Evolutionary conservation across 2,329 filamentous ascomycete species (phyloP).

Genomic region (Penicillium corylophilum): DNA sequence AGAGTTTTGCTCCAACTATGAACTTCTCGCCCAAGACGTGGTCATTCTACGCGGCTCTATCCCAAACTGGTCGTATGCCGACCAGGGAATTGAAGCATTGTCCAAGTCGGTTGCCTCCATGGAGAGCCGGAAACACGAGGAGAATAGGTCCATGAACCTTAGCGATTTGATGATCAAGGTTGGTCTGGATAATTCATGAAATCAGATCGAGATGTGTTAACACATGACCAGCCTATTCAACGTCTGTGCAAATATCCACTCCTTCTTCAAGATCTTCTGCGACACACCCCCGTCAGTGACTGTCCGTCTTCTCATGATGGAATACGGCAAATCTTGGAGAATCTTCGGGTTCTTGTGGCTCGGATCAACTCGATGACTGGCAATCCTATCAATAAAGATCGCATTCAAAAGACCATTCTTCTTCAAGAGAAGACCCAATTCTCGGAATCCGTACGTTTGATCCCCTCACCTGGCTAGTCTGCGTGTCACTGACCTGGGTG

Average conservation of each 20-base stretch:
- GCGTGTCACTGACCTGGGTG: conserved; percentile 9
- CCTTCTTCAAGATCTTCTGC: conserved; percentile 78
- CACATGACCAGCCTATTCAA: conserved; percentile 72
- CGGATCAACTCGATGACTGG: conserved; percentile 84
- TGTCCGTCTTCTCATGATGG: conserved; percentile 80
- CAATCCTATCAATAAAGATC: conserved; percentile 66
- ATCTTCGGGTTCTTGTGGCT: conserved; percentile 70
- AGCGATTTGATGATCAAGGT: conserved; percentile 90
- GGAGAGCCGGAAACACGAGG: conserved; percentile 61
- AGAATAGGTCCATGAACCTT: conserved; percentile 75
- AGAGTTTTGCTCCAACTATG: conserved; percentile 87
- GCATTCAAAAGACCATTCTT: conserved; percentile 78
- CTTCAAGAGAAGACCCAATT: conserved; percentile 80
- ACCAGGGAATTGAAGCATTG: conserved; percentile 80
- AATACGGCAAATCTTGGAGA: conserved; percentile 69
- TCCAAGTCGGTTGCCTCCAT: conserved; percentile 71
- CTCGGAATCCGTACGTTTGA: conserved; percentile 61
- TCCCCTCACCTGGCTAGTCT: not conserved
- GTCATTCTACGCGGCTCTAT: conserved; percentile 66
- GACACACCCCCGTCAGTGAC: conserved; percentile 78
- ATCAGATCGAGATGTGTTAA: conserved; percentile 18
- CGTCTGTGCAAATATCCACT: conserved; percentile 88
- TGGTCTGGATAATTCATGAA: not conserved
- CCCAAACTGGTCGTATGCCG: conserved; percentile 74
- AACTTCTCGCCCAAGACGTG: conserved; percentile 77